These are phyloP conservation scores for Thraustochytrium sp. DNA, from an alignment of 352 stramenopile genomes.

Conservation along the genomic window DNA sequence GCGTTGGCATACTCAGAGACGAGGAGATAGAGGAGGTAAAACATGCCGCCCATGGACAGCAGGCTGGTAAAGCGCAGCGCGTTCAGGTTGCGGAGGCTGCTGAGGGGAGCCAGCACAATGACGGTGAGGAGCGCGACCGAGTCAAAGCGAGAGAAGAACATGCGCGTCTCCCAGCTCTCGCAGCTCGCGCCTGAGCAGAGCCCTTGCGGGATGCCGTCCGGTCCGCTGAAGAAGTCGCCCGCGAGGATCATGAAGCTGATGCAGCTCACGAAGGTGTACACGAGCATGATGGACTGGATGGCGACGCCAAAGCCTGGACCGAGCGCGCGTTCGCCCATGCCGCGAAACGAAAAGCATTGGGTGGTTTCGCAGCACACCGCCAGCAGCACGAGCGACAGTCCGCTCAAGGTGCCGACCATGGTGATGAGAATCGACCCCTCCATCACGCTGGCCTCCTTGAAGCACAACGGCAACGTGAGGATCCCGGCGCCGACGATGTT, in stretches of 20 bases:
- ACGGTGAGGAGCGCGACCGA: constrained; percentile 59
- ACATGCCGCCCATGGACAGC: constrained; percentile 64
- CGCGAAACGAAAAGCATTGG: constrained; percentile 31
- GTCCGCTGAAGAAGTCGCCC: constrained; percentile 37
- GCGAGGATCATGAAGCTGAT: constrained; percentile 42
- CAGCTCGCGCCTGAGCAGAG: constrained; percentile 2
- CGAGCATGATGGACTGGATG: constrained; percentile 24
- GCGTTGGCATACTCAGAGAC: neutral
- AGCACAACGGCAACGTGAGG: constrained; percentile 58
- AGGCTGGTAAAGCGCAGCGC: constrained; percentile 62
- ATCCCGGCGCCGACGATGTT: constrained; percentile 65
- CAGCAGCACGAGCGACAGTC: constrained; percentile 32
- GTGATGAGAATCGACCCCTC: neutral
- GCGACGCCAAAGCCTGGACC: constrained; percentile 5
- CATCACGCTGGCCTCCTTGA: constrained; percentile 40
- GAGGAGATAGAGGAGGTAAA: constrained; percentile 24
- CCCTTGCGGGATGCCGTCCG: constrained; percentile 8
- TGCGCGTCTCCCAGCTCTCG: constrained; percentile 42
- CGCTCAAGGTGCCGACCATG: neutral
- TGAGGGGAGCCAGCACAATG: constrained; percentile 64
- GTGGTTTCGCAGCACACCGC: constrained; percentile 36
- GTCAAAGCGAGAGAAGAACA: constrained; percentile 54
- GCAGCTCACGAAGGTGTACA: constrained; percentile 45
- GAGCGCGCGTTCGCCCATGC: constrained; percentile 25
- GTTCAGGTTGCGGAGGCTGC: constrained; percentile 60